phyloP scores from a whole-genome alignment of 2,329 filamentous ascomycete genomes.

The Thelonectria discophora region DNA sequence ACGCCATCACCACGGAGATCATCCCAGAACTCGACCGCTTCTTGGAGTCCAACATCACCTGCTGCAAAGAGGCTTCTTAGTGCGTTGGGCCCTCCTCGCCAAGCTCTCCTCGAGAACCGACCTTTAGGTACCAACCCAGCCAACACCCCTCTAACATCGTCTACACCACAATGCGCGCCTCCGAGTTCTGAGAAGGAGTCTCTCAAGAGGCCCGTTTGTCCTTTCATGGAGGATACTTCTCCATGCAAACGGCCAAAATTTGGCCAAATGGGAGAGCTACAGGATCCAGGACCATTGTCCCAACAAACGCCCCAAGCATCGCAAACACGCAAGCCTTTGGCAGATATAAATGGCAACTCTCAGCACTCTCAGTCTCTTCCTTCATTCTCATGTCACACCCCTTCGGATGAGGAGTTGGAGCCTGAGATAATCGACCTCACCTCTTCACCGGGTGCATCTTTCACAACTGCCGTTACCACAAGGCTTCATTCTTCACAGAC shows the following conservation, averaged over 20 bases:
- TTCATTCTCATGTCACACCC: not conserved
- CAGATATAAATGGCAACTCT: slow-evolving; percentile 38
- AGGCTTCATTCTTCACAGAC: slow-evolving; percentile 9
- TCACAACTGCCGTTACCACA: slow-evolving; percentile 13
- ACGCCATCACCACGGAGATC: slow-evolving; percentile 46
- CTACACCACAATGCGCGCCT: slow-evolving; percentile 1
- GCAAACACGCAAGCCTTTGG: slow-evolving; percentile 34
- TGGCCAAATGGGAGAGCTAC: not conserved
- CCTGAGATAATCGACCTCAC: slow-evolving; percentile 26
- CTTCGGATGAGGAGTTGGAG: not conserved
- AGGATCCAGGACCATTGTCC: not conserved
- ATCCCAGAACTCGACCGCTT: slow-evolving; percentile 37
- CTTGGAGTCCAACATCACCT: slow-evolving; percentile 32
- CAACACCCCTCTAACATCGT: slow-evolving; percentile 28
- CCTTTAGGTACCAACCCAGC: slow-evolving; percentile 2
- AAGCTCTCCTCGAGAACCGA: not conserved
- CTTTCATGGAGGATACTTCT: slow-evolving; percentile 2
- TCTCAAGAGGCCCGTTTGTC: slow-evolving; percentile 17
- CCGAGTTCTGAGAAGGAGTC: not conserved
- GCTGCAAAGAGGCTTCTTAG: slow-evolving; percentile 6
- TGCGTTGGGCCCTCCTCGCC: not conserved
- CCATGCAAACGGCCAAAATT: slow-evolving; percentile 34
- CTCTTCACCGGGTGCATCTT: slow-evolving; percentile 24
- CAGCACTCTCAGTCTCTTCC: slow-evolving; percentile 15
- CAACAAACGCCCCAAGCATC: slow-evolving; percentile 5